Conservation (phyloP, 371 early-diverging fungal species). For the Nematocida sp. region DNA sequence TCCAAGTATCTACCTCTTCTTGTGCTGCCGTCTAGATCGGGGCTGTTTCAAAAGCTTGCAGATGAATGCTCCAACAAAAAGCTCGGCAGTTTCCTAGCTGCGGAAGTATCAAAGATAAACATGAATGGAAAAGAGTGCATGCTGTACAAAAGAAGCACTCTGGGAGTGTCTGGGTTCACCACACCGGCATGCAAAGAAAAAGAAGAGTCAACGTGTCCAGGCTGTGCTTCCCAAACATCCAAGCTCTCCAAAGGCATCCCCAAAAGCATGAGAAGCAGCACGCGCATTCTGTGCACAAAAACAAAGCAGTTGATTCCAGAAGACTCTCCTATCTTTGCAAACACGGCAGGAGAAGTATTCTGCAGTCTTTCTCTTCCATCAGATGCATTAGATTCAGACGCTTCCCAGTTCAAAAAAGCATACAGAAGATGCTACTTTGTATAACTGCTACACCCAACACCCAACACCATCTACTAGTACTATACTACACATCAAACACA, state of each 20-base stretch:
- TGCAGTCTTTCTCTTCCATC: background rate
- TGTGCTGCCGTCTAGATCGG: constrained; percentile 10
- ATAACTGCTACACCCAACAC: background rate
- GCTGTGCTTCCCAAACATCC: background rate
- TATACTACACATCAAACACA: background rate
- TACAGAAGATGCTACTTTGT: constrained; percentile 43
- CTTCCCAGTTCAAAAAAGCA: background rate
- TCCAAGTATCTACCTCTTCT: constrained; percentile 10
- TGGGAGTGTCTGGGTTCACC: constrained; percentile 38
- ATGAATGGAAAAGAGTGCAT: background rate
- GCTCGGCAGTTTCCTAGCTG: background rate
- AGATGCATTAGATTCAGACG: background rate
- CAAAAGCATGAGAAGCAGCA: constrained; percentile 36
- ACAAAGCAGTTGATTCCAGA: constrained; percentile 12
- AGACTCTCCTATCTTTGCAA: background rate
- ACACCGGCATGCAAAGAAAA: constrained; percentile 43
- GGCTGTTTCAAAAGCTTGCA: background rate
- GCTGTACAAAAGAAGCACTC: constrained; percentile 37
- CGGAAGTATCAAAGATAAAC: background rate
- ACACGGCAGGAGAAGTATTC: background rate
- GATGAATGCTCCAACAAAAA: background rate
- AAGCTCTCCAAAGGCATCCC: constrained; percentile 8
- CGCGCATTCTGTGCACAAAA: constrained; percentile 6
- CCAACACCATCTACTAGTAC: background rate
- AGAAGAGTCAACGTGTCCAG: constrained; percentile 29